Evolutionary conservation across 2,329 filamentous ascomycete species (phyloP), one percentile per base, ranked within the genome.

Genomic region (Neonectria hederae): DNA sequence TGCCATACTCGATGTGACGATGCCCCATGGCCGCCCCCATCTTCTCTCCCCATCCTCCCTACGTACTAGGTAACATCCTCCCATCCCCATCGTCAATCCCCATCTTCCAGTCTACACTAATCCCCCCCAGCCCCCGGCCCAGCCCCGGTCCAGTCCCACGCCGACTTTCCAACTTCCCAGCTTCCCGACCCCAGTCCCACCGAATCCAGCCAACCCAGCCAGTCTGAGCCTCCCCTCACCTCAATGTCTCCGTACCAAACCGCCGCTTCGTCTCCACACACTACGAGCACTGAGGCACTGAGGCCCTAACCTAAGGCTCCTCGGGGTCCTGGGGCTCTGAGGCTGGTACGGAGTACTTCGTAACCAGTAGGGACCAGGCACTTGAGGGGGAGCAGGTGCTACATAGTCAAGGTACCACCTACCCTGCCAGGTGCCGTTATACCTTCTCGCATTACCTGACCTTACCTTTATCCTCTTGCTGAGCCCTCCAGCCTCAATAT

Each of bases 131-230:
- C 69, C 69, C 58, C 64, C 63, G 61, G 54, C 45, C 68, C 62
- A 66, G 63, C 66, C 69, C 70, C 70, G 56, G 68, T 58, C 65
- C 63, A 67, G 66, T 72, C 66, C 61, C 64, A 65, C 22, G 60
- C 49, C 60, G 49, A 49, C 63, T 54, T 65, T 59, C 62, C 67
- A 49, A 32, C 62, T 68, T 65, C 62, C n/a, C 38, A 42, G n/a
- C 38, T 10, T 42, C 9, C 38, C n/a, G 38, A 19, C 65, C 57
- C 69, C 57, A 70, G 53, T 61, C 57, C 64, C 38, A 54, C 40
- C 61, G 58, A 55, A 55, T 55, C 48, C 64, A 59, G 62, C 63
- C 63, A 55, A 55, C 55, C 48, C 64, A 59, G 62, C 63, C 63
- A 63, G 61, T 61, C 57, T 54, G 54, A 49, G 55, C 62, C 56